Evolutionary conservation across 2,329 filamentous ascomycete genomes (phyloP).

Genomic region (Venturia aucupariae): DNA sequence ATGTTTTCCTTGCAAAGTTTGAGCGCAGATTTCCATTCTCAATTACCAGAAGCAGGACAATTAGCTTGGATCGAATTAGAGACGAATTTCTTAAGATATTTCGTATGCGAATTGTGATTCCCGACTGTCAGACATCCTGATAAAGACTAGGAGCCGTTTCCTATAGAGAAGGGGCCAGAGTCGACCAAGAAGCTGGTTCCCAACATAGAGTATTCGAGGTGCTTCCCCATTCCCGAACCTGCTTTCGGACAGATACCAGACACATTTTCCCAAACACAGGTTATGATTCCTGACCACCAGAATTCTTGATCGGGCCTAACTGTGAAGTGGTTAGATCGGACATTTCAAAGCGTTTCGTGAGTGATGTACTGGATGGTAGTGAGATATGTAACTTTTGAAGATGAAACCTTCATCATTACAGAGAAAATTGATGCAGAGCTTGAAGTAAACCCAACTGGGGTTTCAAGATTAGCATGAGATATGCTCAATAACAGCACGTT

Average conservation of each 20-base stretch:
- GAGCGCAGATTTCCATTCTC: too few species aligned
- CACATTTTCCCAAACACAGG: slow-evolving; percentile 7
- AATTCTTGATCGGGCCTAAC: too few species aligned
- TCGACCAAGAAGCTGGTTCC: neutral
- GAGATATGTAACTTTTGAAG: neutral
- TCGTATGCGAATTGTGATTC: too few species aligned
- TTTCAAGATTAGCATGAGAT: too few species aligned
- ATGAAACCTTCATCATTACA: neutral
- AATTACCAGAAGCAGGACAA: too few species aligned
- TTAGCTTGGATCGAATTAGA: too few species aligned
- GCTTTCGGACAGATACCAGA: too few species aligned
- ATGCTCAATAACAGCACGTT: too few species aligned
- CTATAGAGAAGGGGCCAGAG: neutral
- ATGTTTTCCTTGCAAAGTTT: neutral
- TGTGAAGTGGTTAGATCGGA: neutral
- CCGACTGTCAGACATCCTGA: neutral
- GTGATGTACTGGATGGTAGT: too few species aligned
- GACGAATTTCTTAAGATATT: neutral
- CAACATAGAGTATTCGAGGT: neutral
- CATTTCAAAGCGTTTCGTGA: too few species aligned
- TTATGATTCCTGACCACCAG: too few species aligned
- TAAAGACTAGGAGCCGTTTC: neutral
- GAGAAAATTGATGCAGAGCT: neutral
- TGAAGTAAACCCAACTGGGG: neutral
- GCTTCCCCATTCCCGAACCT: neutral